Base-by-base conservation (phyloP, 805 yeast genomes). In the Novakomyces olei region DNA sequence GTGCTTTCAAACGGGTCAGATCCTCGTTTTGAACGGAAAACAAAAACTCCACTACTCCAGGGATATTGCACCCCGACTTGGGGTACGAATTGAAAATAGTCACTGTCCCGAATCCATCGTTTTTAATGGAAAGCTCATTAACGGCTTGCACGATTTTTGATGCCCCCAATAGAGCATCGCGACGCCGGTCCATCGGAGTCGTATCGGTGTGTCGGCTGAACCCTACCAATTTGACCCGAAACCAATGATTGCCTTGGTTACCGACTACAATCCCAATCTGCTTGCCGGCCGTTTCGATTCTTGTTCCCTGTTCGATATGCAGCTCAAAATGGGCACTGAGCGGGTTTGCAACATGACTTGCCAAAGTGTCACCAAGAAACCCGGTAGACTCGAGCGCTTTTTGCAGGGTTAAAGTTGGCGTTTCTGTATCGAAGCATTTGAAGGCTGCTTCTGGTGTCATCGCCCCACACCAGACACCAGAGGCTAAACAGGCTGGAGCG, bases 281-380 rank as follows among this genome's bases (percentile, higher is more conserved):
- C 43, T 65, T 65, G 4, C 59, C 44, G 20, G 59, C 60, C 16
- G 59, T 58, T 45, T 73, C 79, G 32, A 73, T 55, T 26, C 70
- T 59, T 8, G 81, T 80, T 4, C 83, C 83, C 49, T 73, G 83
- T 44, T 73, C 81, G 38, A 73, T 73, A 45, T 73, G 83, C 34
- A 73, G 55, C 47, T 73, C 83, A 46, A 73, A 72, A 49, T 73
- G 80, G 6, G 75, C 72, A 15, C 67, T 66, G 15, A 73, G 51
- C 14, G 74, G 75, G 39, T 65, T 67, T 15, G 47, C 53, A 39
- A 55, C 42, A 45, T 65, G 58, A 8, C 60, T 52, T 15, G 72
- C 69, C 1, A 59, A 58, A 5, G 53, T 44, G 2, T 49, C 53
- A 9, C 81, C 81, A 39, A 60, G 48, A 46, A 68, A 73, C 1